Percentiles rank a stretch among this genome's conserved stretches.
Evolutionary conservation across 139 green algal species (phyloP).

Genomic region (Closterium sp.): DNA sequence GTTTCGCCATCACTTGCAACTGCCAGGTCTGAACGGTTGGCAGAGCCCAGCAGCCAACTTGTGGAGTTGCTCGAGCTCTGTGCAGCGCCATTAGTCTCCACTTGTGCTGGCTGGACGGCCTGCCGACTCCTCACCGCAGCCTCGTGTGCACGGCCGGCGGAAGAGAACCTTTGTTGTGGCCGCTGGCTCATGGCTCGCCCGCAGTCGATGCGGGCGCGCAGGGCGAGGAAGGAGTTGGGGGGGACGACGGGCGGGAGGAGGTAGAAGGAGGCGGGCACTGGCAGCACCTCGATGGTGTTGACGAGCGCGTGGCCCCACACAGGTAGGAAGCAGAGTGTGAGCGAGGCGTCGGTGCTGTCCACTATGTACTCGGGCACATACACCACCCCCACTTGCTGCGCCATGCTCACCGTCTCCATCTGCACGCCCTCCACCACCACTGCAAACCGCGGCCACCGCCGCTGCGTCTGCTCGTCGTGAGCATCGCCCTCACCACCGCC

Average conservation of each 20-base stretch:
- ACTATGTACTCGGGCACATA: neutral
- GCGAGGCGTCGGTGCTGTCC: neutral
- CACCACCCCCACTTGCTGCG: neutral
- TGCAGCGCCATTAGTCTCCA: no score
- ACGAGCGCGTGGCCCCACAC: neutral
- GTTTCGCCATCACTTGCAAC: no score
- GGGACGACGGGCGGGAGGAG: neutral
- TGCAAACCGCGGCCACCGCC: neutral
- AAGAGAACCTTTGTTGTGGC: no score
- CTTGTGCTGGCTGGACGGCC: no score
- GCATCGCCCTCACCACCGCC: no score
- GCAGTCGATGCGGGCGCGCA: neutral
- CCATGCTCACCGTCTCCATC: neutral
- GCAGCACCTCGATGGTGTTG: neutral
- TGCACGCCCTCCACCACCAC: neutral
- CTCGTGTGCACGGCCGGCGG: no score
- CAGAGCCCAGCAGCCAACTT: no score
- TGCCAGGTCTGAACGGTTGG: no score
- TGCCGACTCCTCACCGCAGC: no score
- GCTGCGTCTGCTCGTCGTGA: no score
- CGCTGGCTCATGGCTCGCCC: no score
- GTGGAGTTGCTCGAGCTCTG: no score
- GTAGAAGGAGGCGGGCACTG: neutral
- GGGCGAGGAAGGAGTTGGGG: neutral
- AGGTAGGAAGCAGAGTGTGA: neutral